These are phyloP conservation scores for Neoscytalidium dimidiatum DNA, from an alignment of 2,329 filamentous ascomycete species.

Conservation along the genomic window DNA sequence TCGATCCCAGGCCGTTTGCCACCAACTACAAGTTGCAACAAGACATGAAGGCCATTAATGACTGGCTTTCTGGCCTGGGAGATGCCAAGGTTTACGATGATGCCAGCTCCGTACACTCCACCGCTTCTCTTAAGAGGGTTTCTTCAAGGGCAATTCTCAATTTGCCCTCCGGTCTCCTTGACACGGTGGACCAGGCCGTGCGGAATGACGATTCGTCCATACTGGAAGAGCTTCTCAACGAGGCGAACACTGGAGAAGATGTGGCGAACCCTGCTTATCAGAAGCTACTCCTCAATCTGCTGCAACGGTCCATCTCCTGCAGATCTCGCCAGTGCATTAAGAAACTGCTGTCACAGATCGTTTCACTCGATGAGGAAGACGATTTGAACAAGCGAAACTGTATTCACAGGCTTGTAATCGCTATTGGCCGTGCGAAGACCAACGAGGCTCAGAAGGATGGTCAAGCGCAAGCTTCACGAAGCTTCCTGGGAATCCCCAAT, in stretches of 20 bases:
- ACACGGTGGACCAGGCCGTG: conserved; percentile 72
- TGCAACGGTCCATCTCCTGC: conserved; percentile 75
- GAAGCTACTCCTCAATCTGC: conserved; percentile 72
- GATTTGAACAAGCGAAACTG: conserved; percentile 95
- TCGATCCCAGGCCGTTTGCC: conserved; percentile 85
- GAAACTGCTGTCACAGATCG: conserved; percentile 68
- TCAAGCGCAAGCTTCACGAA: conserved; percentile 47
- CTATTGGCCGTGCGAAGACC: conserved; percentile 76
- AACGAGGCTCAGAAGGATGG: conserved; percentile 45
- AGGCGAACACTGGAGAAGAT: conserved; percentile 57
- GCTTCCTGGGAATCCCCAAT: conserved; percentile 42
- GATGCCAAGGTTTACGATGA: conserved; percentile 79
- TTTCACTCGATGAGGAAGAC: conserved; percentile 78
- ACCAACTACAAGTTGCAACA: conserved; percentile 65
- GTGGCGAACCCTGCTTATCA: conserved; percentile 56
- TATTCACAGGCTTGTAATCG: conserved; percentile 87
- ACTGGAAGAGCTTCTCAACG: conserved; percentile 58
- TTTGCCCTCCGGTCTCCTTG: conserved; percentile 67
- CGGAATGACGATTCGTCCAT: conserved; percentile 64
- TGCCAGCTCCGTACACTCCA: conserved; percentile 67
- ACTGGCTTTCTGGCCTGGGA: conserved; percentile 82
- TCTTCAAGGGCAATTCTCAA: conserved; percentile 75
- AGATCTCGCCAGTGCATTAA: conserved; percentile 69
- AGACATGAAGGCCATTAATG: conserved; percentile 73
- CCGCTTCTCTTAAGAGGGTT: conserved; percentile 72